Conservation (phyloP, 768 basidiomycete species). For the Pleurotus giganteus region DNA sequence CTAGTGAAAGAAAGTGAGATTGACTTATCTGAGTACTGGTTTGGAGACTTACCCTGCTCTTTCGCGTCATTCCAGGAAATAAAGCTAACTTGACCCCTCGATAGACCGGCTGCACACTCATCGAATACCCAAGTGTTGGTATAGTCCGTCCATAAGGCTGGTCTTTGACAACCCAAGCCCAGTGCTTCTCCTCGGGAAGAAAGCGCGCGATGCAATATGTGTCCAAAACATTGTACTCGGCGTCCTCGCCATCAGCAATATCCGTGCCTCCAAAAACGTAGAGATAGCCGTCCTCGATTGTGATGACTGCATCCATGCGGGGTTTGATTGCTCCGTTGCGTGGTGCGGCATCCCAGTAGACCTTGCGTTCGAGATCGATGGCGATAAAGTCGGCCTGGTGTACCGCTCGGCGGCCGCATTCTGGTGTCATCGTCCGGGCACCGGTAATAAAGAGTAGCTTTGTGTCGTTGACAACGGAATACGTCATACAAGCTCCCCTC, state of each 20-base stretch:
- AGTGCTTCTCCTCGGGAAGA: not conserved
- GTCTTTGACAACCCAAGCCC: no score
- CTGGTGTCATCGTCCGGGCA: not conserved
- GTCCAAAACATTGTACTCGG: not conserved
- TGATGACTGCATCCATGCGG: not conserved
- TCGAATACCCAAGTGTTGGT: no score
- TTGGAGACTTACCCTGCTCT: no score
- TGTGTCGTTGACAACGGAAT: not conserved
- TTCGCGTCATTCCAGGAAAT: no score
- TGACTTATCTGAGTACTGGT: no score
- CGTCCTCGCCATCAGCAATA: not conserved
- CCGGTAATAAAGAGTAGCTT: not conserved
- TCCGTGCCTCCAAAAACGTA: not conserved
- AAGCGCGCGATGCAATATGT: not conserved
- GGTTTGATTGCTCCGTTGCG: not conserved
- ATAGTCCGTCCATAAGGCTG: no score
- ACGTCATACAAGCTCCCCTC: not conserved
- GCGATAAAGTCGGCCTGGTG: not conserved
- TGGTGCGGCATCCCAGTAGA: not conserved
- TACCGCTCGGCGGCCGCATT: not conserved
- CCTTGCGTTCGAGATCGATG: not conserved
- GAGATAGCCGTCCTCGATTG: not conserved
- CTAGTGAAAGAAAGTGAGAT: no score
- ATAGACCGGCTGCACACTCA: no score
- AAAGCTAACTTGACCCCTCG: no score